Percentiles rank a stretch among this genome's conserved stretches.
These are phyloP conservation scores for Chlorella sp. DNA, from an alignment of 139 green algal genomes.

Conservation along the genomic window DNA sequence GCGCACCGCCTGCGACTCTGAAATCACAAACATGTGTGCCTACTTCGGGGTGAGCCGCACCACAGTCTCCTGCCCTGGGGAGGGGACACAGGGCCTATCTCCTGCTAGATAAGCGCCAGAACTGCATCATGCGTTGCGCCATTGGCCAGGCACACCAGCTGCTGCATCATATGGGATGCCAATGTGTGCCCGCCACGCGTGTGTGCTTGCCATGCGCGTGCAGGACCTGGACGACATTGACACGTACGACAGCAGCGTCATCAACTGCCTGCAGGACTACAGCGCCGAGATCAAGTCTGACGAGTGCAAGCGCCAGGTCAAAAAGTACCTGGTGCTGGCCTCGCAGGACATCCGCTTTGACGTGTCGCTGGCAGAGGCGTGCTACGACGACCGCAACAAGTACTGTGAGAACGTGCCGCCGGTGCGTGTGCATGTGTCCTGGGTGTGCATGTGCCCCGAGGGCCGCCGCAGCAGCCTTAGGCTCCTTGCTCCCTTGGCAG, in stretches of 20 bases:
- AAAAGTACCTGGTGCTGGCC: constrained; percentile 55
- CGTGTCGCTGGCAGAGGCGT: constrained; percentile 60
- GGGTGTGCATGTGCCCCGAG: not conserved
- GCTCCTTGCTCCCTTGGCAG: too few species aligned
- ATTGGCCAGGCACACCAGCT: too few species aligned
- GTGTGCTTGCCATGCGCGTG: not conserved
- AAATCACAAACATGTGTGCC: constrained; percentile 51
- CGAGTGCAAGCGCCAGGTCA: constrained; percentile 37
- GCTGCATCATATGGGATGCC: too few species aligned
- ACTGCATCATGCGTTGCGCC: too few species aligned
- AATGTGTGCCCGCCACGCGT: too few species aligned
- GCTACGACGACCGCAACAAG: constrained; percentile 54
- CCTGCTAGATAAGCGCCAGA: too few species aligned
- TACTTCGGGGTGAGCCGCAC: constrained; percentile 37
- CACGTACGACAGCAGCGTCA: constrained; percentile 35
- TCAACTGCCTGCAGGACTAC: constrained; percentile 54
- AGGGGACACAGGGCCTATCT: too few species aligned
- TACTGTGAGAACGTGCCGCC: constrained; percentile 49
- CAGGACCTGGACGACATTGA: constrained; percentile 36
- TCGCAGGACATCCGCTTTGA: constrained; percentile 84
- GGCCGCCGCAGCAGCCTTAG: too few species aligned
- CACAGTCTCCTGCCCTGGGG: too few species aligned
- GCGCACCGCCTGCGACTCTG: constrained; percentile 30
- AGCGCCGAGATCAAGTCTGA: constrained; percentile 26
- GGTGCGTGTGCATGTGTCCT: constrained; percentile 20